A percentile compares a stretch with the other conserved stretches of the same genome.
These are phyloP conservation scores for Aegilops bicornis DNA, from an alignment of 176 grass and related monocot genomes.

Conservation along the genomic window DNA sequence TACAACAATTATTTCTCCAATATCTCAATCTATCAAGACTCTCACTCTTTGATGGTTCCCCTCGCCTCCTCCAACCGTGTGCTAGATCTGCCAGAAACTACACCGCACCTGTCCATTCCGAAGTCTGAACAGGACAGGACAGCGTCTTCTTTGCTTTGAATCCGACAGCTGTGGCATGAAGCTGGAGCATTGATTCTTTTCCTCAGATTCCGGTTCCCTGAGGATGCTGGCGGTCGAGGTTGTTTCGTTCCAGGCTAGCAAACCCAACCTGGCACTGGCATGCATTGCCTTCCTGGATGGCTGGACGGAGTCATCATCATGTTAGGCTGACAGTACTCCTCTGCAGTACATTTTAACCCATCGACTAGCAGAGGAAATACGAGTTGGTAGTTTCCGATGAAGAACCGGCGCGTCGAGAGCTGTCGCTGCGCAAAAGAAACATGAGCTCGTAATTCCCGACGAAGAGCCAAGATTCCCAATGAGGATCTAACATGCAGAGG, in stretches of 20 bases:
- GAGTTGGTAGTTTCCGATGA: not conserved
- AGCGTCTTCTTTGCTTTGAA: constrained; percentile 10
- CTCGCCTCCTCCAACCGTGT: no score
- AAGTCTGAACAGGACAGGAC: constrained; percentile 5
- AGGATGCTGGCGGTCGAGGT: constrained; percentile 23
- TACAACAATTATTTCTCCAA: no score
- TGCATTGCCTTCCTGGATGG: constrained; percentile 8
- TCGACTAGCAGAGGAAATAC: not conserved
- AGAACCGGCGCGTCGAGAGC: no score
- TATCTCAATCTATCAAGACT: no score
- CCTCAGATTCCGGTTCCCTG: constrained; percentile 37
- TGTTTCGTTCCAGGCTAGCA: constrained; percentile 29
- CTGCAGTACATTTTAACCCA: not conserved
- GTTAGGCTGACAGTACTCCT: not conserved
- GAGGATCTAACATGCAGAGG: no score
- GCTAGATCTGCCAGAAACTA: not conserved
- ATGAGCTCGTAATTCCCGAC: no score
- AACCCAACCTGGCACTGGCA: constrained; percentile 23
- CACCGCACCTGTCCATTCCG: not conserved
- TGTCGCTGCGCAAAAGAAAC: no score
- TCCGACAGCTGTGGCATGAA: constrained; percentile 27
- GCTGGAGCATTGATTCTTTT: constrained; percentile 20
- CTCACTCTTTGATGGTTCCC: no score
- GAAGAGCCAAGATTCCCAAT: no score
- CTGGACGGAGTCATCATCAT: not conserved